Evolutionary conservation across 2,329 filamentous ascomycete genomes (phyloP).

Genomic region (Metarhizium sp.): DNA sequence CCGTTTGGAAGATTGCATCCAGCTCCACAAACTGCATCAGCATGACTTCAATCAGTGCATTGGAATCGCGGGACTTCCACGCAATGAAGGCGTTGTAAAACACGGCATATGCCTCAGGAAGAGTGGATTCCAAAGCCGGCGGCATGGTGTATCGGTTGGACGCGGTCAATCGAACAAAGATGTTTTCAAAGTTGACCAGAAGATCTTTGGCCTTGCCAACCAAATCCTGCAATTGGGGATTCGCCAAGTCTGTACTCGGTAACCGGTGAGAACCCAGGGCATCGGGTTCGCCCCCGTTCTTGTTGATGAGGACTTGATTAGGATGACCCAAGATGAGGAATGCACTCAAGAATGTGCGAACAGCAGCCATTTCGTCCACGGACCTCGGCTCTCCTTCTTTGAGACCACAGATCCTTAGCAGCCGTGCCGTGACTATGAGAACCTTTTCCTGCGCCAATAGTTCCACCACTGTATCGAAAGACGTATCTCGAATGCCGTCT

Average conservation of each 20-base stretch:
- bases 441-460: conserved; percentile 59
- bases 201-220: conserved; percentile 71
- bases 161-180: conserved; percentile 54
- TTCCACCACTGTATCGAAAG: conserved; percentile 65
- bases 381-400: conserved; percentile 54
- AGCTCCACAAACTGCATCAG: conserved; percentile 78
- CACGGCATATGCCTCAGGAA: conserved; percentile 61
- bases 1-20: conserved; percentile 73
- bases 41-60: conserved; percentile 73
- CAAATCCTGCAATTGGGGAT: conserved; percentile 59
- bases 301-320: conserved; percentile 66
- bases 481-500: conserved; percentile 58
- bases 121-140: conserved; percentile 48
- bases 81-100: conserved; percentile 74
- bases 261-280: conserved; percentile 19
- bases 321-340: conserved; percentile 75
- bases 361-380: conserved; percentile 58
- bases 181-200: conserved; percentile 68
- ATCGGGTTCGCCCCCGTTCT: conserved; percentile 45
- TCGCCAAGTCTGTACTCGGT: conserved; percentile 39
- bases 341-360: conserved; percentile 69
- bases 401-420: conserved; percentile 62
- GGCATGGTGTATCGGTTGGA: conserved; percentile 60
- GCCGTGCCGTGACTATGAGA: conserved; percentile 52
- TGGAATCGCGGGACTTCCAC: conserved; percentile 75